These are phyloP conservation scores for Neonectria coccinea DNA, from an alignment of 2,329 filamentous ascomycete genomes.

Conservation along the genomic window DNA sequence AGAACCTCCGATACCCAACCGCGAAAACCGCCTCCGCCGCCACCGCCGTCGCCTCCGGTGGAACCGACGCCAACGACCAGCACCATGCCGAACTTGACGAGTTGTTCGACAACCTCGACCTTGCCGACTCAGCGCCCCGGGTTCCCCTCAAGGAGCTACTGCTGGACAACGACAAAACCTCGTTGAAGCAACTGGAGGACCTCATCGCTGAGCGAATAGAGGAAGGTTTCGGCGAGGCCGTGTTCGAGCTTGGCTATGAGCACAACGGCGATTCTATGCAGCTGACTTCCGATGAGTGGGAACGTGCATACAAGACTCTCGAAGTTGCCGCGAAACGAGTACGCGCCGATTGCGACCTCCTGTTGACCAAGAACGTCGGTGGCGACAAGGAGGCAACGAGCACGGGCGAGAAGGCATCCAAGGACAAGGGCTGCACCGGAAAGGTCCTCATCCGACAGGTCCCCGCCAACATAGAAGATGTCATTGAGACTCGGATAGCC, in stretches of 20 bases:
- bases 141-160: slow-evolving; percentile 82
- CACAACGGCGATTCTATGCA: slow-evolving; percentile 88
- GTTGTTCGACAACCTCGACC: slow-evolving; percentile 88
- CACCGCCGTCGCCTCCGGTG: slow-evolving; percentile 44
- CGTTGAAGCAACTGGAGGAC: slow-evolving; percentile 71
- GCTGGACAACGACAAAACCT: slow-evolving; percentile 71
- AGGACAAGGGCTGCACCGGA: slow-evolving; percentile 81
- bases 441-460: slow-evolving; percentile 85
- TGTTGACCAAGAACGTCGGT: slow-evolving; percentile 92
- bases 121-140: slow-evolving; percentile 75
- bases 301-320: slow-evolving; percentile 75
- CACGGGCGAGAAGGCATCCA: slow-evolving; percentile 63
- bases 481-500: slow-evolving; percentile 95
- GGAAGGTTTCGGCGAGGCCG: slow-evolving; percentile 87
- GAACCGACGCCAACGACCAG: slow-evolving; percentile 56
- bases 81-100: slow-evolving; percentile 87
- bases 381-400: slow-evolving; percentile 78
- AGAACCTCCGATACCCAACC: slow-evolving; percentile 74
- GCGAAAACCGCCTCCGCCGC: slow-evolving; percentile 47
- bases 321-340: slow-evolving; percentile 71
- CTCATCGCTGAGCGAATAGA: slow-evolving; percentile 76
- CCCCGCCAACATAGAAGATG: slow-evolving; percentile 81
- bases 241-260: slow-evolving; percentile 94
- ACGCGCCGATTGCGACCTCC: slow-evolving; percentile 80
- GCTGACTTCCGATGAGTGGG: slow-evolving; percentile 81